phyloP scores from a whole-genome alignment of 2,329 filamentous ascomycete genomes.

The Thelonectria discophora region DNA sequence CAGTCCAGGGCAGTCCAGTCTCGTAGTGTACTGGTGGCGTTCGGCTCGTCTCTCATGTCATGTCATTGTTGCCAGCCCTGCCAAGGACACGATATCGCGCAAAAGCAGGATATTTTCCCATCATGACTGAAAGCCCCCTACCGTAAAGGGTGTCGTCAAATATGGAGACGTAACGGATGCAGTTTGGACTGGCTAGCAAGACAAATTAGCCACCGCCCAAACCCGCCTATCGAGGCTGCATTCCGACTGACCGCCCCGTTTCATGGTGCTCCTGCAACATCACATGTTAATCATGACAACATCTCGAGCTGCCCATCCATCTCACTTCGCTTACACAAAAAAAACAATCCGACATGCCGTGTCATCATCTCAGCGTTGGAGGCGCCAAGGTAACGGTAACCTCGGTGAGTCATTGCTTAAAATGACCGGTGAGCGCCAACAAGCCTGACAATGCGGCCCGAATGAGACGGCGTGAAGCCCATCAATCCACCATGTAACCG shows the following conservation, averaged over 20 bases:
- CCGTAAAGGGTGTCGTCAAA: too few relatives aligned
- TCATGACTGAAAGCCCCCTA: too few relatives aligned
- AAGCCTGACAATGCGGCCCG: constrained; percentile 20
- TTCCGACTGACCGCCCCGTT: not conserved
- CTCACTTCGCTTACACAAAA: not conserved
- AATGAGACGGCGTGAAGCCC: constrained; percentile 16
- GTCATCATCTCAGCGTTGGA: not conserved
- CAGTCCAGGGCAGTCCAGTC: too few relatives aligned
- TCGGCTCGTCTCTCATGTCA: not conserved
- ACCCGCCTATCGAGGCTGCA: too few relatives aligned
- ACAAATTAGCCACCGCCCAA: too few relatives aligned
- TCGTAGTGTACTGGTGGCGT: too few relatives aligned
- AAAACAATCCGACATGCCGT: constrained; percentile 1
- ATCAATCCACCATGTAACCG: constrained; percentile 3
- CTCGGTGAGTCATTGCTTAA: constrained; percentile 12
- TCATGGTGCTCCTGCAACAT: not conserved
- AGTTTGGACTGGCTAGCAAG: too few relatives aligned
- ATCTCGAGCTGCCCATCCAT: not conserved
- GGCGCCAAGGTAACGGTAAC: constrained; percentile 10
- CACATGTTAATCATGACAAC: constrained; percentile 1
- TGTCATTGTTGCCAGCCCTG: not conserved
- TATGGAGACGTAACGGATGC: too few relatives aligned
- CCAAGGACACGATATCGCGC: not conserved
- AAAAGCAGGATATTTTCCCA: too few relatives aligned
- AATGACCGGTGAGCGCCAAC: not conserved